A percentile compares a stretch with the other conserved stretches of the same genome.
These are phyloP conservation scores for Blastobotrys elegans DNA, from an alignment of 1,139 yeast genomes.

Conservation along the genomic window DNA sequence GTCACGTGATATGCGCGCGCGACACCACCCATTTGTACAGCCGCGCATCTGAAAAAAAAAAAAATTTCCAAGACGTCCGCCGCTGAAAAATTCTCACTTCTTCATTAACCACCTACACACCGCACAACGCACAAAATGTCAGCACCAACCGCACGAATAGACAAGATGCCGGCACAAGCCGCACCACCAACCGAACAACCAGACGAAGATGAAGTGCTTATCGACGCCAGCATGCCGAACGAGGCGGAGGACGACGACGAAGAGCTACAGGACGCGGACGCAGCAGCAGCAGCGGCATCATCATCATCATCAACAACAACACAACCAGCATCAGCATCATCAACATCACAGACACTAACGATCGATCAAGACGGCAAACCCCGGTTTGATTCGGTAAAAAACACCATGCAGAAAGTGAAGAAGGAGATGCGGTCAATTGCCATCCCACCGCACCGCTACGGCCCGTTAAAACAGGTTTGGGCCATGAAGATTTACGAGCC, in stretches of 20 bases:
- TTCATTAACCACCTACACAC: constrained; percentile 1
- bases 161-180: constrained; percentile 3
- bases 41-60: background rate
- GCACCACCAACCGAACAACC: background rate
- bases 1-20: background rate
- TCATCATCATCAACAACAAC: too few relatives aligned
- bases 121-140: constrained; percentile 46
- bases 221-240: constrained; percentile 47
- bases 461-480: constrained; percentile 88
- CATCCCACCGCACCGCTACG: constrained; percentile 95
- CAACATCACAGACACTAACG: constrained; percentile 37
- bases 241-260: constrained; percentile 28
- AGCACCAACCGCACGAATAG: constrained; percentile 60
- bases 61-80: constrained; percentile 1
- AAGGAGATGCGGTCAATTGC: constrained; percentile 82
- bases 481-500: constrained; percentile 81
- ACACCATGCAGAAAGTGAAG: constrained; percentile 64
- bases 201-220: constrained; percentile 55
- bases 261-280: constrained; percentile 28
- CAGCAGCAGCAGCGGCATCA: too few relatives aligned
- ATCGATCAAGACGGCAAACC: constrained; percentile 91
- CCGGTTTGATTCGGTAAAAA: constrained; percentile 70
- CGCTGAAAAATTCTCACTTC: background rate
- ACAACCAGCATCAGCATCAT: too few relatives aligned
- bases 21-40: background rate